Evolutionary conservation across 75 land plant genomes (phyloP).

Genomic region (Cupressus sempervirens): DNA sequence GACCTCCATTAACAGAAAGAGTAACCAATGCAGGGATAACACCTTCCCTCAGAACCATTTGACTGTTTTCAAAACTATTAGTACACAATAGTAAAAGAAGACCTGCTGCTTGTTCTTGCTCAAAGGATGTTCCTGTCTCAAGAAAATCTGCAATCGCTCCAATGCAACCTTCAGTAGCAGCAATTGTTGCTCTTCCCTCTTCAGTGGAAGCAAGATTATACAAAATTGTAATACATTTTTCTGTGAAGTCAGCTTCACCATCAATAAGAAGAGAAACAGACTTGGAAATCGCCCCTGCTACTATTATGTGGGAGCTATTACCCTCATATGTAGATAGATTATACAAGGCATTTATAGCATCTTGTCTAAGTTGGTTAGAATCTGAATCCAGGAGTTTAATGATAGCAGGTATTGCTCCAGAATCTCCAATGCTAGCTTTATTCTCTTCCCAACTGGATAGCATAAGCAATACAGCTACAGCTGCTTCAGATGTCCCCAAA

Average conservation of each 20-base stretch:
- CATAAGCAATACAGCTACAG: constrained; percentile 75
- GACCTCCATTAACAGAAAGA: constrained; percentile 73
- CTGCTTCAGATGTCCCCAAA: constrained; percentile 43
- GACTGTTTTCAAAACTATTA: constrained; percentile 50
- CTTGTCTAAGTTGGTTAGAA: constrained; percentile 60
- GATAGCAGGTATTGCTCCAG: constrained; percentile 61
- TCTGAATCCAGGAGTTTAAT: constrained; percentile 39
- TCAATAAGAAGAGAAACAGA: constrained; percentile 46
- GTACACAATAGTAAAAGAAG: constrained; percentile 67
- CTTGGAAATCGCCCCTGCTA: constrained; percentile 42
- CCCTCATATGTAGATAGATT: constrained; percentile 67
- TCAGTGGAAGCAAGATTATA: constrained; percentile 49
- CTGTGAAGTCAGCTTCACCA: constrained; percentile 35
- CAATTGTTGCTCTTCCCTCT: constrained; percentile 59
- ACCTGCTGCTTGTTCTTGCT: constrained; percentile 76
- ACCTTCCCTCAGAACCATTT: constrained; percentile 80
- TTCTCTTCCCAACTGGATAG: constrained; percentile 79
- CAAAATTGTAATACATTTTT: constrained; percentile 67
- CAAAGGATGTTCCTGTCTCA: constrained; percentile 55
- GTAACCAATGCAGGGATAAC: constrained; percentile 80
- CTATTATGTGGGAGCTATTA: constrained; percentile 50
- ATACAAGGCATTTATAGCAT: constrained; percentile 75
- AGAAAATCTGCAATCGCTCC: constrained; percentile 46
- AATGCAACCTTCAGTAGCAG: constrained; percentile 44
- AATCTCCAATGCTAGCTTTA: constrained; percentile 65